A percentile compares a stretch with the other conserved stretches of the same genome.
phyloP scores from a whole-genome alignment of 2,329 filamentous ascomycete species.

The Aspergillus sojae region DNA sequence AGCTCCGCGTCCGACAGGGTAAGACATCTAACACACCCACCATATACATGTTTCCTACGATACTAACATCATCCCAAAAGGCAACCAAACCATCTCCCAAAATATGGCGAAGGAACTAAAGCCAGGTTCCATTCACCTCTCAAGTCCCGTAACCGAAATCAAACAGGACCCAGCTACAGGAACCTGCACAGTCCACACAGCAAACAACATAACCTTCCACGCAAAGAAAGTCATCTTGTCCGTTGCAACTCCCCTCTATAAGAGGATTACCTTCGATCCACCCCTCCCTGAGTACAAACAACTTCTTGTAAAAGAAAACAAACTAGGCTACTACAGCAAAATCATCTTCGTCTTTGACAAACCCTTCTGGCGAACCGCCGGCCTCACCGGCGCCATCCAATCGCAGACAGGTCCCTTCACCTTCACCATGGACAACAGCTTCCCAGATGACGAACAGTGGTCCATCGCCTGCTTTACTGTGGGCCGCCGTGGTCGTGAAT shows the following conservation, averaged over 20 bases:
- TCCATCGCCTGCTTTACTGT: constrained; percentile 46
- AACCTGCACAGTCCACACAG: not conserved
- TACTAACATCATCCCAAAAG: not conserved
- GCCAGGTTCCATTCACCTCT: constrained; percentile 27
- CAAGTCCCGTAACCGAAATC: constrained; percentile 15
- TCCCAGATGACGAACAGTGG: constrained; percentile 26
- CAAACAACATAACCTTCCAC: not conserved
- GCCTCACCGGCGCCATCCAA: constrained; percentile 50
- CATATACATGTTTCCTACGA: not conserved
- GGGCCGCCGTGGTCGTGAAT: constrained; percentile 37
- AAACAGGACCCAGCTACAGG: not conserved
- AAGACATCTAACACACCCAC: constrained; percentile 16
- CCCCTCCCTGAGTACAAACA: constrained; percentile 47
- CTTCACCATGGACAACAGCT: constrained; percentile 51
- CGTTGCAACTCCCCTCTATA: constrained; percentile 51
- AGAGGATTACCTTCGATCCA: constrained; percentile 52
- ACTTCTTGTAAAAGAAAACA: constrained; percentile 31
- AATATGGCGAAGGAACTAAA: constrained; percentile 41
- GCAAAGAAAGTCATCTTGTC: constrained; percentile 50
- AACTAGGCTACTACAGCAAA: not conserved
- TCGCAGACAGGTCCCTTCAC: constrained; percentile 50
- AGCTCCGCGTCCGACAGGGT: constrained; percentile 52
- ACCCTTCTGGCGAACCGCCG: constrained; percentile 50
- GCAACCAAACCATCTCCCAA: constrained; percentile 43
- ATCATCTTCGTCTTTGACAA: constrained; percentile 43